Evolutionary conservation across 2,329 filamentous ascomycete species (phyloP).

Genomic region (Alternaria sp.): DNA sequence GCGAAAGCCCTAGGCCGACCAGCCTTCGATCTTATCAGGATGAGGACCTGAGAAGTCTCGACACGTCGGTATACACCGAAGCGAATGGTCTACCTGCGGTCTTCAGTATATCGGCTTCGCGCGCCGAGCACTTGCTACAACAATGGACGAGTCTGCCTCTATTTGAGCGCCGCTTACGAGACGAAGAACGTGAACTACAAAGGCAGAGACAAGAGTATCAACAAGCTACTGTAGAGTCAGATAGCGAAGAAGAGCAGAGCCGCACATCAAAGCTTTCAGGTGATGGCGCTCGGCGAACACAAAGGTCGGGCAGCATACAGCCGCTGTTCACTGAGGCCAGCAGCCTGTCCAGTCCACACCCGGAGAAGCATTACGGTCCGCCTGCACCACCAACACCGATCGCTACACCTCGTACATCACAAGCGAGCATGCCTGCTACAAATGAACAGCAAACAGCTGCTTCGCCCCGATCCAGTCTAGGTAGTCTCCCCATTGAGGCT

Average conservation of each 20-base stretch:
- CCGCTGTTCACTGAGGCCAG: conserved; percentile 38
- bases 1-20: conserved; percentile 22
- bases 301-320: conserved; percentile 29
- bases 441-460: conserved; percentile 17
- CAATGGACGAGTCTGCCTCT: conserved; percentile 43
- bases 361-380: conserved; percentile 23
- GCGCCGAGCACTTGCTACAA: conserved; percentile 36
- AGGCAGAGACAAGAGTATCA: conserved; percentile 34
- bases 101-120: conserved; percentile 29
- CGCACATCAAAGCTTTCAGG: conserved; percentile 16
- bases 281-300: conserved; percentile 15
- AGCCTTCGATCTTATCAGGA: conserved; percentile 40
- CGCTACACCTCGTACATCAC: conserved; percentile 33
- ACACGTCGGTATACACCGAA: conserved; percentile 26
- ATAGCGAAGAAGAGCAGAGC: conserved; percentile 38
- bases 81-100: conserved; percentile 31
- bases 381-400: conserved; percentile 34
- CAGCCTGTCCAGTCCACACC: conserved; percentile 28
- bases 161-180: conserved; percentile 35
- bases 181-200: conserved; percentile 29
- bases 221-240: conserved; percentile 45
- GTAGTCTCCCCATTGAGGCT: conserved; percentile 36
- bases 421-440: conserved; percentile 16
- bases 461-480: conserved; percentile 35
- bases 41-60: conserved; percentile 30